Percentiles rank a stretch among this genome's conserved stretches.
These are phyloP conservation scores for Avena sativa DNA, from an alignment of 176 grass and related monocot species.

Conservation along the genomic window DNA sequence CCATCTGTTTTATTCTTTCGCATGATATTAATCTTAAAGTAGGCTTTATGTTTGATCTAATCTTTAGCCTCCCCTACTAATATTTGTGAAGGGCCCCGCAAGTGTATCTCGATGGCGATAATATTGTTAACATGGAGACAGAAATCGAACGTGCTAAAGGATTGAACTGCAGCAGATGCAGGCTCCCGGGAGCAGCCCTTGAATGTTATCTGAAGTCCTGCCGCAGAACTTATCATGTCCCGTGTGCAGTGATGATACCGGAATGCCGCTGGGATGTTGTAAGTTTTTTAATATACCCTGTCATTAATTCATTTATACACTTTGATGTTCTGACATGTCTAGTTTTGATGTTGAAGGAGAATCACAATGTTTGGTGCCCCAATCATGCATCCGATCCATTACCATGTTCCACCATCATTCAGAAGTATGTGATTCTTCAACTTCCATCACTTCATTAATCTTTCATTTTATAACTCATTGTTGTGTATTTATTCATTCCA, in stretches of 20 bases:
- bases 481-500: conserved; percentile 15
- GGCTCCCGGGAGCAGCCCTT: conserved; percentile 54
- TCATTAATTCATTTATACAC: neutral
- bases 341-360: conserved; percentile 11
- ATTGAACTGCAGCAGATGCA: conserved; percentile 65
- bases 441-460: conserved; percentile 14
- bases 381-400: conserved; percentile 32
- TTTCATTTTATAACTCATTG: neutral
- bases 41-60: neutral
- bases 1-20: neutral
- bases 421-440: conserved; percentile 33
- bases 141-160: conserved; percentile 58
- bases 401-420: conserved; percentile 23
- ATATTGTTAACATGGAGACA: conserved; percentile 54
- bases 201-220: conserved; percentile 44
- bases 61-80: neutral
- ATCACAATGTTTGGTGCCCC: conserved; percentile 34
- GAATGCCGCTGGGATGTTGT: conserved; percentile 71
- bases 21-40: conserved; percentile 19
- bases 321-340: conserved; percentile 3
- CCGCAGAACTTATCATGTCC: conserved; percentile 56
- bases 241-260: conserved; percentile 53
- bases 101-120: conserved; percentile 49
- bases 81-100: conserved; percentile 57
- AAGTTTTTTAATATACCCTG: conserved; percentile 26